These are phyloP conservation scores for Phytophthora tentaculata DNA, from an alignment of 352 stramenopile species.

Conservation along the genomic window DNA sequence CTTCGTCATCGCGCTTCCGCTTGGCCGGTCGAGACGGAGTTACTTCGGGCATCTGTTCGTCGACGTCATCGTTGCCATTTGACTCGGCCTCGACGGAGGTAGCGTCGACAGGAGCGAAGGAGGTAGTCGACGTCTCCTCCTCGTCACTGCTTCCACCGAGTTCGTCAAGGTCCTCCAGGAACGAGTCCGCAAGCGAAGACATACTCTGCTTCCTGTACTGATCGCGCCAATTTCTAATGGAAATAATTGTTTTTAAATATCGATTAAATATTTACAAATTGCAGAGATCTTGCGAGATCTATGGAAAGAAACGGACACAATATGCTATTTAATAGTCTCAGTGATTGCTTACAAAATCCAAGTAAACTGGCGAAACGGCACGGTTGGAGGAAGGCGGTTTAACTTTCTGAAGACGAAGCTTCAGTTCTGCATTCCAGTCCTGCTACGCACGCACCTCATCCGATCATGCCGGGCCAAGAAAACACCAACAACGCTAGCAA, in stretches of 20 bases:
- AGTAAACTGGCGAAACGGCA: constrained; percentile 21
- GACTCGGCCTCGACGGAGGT: constrained; percentile 20
- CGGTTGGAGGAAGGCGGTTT: constrained; percentile 27
- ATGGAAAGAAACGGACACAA: constrained; percentile 22
- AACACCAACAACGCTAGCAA: constrained; percentile 25
- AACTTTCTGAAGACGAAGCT: constrained; percentile 14
- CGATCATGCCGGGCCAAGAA: constrained; percentile 31
- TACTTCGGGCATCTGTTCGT: constrained; percentile 26
- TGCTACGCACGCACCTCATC: constrained; percentile 21
- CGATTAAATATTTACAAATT: not conserved
- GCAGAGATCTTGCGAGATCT: constrained; percentile 15
- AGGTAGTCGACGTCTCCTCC: constrained; percentile 40
- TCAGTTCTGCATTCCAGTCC: constrained; percentile 16
- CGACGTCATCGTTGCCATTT: constrained; percentile 23
- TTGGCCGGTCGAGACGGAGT: constrained; percentile 14
- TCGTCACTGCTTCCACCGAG: constrained; percentile 86
- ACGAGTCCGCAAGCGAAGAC: constrained; percentile 88
- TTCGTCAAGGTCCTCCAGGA: constrained; percentile 90
- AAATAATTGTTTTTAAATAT: not conserved
- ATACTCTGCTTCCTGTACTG: constrained; percentile 34
- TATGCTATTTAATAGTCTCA: constrained; percentile 12
- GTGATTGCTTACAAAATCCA: constrained; percentile 27
- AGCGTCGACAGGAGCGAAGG: not conserved
- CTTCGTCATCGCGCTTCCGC: constrained; percentile 33
- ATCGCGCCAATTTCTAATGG: not conserved